Conservation (phyloP, 1,284 basidiomycete genomes). For the Sporisorium scitamineum region DNA sequence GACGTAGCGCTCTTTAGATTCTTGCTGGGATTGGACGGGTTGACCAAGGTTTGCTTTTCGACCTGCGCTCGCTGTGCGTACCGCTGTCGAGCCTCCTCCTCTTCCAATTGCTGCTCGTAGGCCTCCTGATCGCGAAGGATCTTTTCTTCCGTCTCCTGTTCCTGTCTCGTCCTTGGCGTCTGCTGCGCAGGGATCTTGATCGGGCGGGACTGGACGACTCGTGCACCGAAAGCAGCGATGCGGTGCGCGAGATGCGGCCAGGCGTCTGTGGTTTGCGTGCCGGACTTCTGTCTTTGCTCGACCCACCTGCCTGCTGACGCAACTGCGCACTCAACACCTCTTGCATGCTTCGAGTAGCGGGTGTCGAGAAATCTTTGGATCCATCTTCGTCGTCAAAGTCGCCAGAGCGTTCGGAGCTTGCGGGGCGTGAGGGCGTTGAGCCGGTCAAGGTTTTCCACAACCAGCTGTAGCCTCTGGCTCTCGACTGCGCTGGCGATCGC, state of each 20-base stretch:
- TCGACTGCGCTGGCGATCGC: constrained; percentile 13
- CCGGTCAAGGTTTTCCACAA: constrained; percentile 57
- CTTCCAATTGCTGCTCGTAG: constrained; percentile 58
- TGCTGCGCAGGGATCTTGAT: constrained; percentile 57
- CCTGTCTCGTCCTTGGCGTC: constrained; percentile 35
- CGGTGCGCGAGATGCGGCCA: constrained; percentile 28
- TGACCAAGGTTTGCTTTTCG: constrained; percentile 66
- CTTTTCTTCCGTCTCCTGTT: constrained; percentile 48
- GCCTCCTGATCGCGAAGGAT: constrained; percentile 58
- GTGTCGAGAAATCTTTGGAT: constrained; percentile 29
- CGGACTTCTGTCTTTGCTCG: constrained; percentile 26
- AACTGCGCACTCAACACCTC: constrained; percentile 50
- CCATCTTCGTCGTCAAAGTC: constrained; percentile 10
- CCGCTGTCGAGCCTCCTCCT: constrained; percentile 56
- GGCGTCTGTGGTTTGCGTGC: constrained; percentile 21
- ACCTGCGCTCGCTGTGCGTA: constrained; percentile 62
- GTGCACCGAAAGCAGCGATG: constrained; percentile 46
- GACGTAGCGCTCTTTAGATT: constrained; percentile 35
- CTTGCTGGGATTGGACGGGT: constrained; percentile 65
- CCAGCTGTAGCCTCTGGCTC: constrained; percentile 47
- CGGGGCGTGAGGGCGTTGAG: constrained; percentile 13
- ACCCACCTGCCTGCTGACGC: constrained; percentile 39
- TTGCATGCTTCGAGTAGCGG: constrained; percentile 57
- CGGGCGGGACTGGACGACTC: constrained; percentile 50
- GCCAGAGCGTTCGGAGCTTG: constrained; percentile 3